Percentiles rank a stretch among this genome's conserved stretches.
Evolutionary conservation across 2,329 filamentous ascomycete species (phyloP).

Genomic region (Dactylellina haptotyla): DNA sequence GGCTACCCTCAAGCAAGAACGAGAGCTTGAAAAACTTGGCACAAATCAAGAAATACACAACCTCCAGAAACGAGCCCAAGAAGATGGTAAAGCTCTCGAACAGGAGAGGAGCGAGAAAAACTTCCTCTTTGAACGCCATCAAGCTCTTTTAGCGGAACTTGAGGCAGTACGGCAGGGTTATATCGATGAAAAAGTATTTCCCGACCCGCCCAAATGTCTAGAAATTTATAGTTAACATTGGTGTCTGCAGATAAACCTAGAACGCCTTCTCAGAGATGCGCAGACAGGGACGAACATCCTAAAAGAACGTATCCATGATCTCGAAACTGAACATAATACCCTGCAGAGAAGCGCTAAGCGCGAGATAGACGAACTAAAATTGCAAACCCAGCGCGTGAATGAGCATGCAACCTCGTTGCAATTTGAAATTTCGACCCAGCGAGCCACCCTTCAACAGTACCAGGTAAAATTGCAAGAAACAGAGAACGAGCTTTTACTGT

Average conservation of each 20-base stretch:
- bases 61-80: conserved; percentile 80
- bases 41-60: conserved; percentile 87
- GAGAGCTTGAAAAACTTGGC: conserved; percentile 79
- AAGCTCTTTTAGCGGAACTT: conserved; percentile 28
- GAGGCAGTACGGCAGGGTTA: conserved; percentile 34
- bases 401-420: conserved; percentile 19
- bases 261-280: conserved; percentile 26
- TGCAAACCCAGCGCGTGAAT: conserved; percentile 8
- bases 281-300: conserved; percentile 19
- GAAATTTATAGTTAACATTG: background rate
- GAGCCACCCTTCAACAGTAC: conserved; percentile 6
- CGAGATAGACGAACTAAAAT: conserved; percentile 36
- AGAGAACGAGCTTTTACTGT: conserved; percentile 32
- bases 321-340: conserved; percentile 15
- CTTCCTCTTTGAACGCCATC: conserved; percentile 49
- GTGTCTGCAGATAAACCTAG: conserved; percentile 18
- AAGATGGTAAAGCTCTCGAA: conserved; percentile 74
- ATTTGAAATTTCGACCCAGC: conserved; percentile 14
- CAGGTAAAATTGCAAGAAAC: conserved; percentile 26
- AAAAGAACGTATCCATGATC: conserved; percentile 36
- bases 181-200: conserved; percentile 31
- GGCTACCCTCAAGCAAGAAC: conserved; percentile 86
- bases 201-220: background rate
- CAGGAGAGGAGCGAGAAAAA: conserved; percentile 51
- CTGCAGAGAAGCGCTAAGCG: conserved; percentile 19